Percentiles rank a stretch among this genome's conserved stretches.
These are phyloP conservation scores for Debaryomyces psychrophilus DNA, from an alignment of 1,139 yeast genomes.

Conservation along the genomic window DNA sequence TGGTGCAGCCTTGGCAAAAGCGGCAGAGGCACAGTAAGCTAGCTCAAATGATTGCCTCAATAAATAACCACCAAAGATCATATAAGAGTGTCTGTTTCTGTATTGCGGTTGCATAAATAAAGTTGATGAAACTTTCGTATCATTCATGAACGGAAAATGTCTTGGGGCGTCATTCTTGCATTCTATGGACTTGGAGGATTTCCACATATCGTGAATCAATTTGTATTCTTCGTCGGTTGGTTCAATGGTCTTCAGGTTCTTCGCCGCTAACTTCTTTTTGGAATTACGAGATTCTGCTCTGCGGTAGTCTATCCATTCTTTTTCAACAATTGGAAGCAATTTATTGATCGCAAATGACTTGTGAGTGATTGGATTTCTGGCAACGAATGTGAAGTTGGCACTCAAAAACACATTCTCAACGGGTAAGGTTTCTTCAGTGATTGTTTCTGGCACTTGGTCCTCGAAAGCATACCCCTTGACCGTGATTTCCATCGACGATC, in stretches of 20 bases:
- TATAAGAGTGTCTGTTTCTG: slow-evolving; percentile 88
- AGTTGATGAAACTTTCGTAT: slow-evolving; percentile 72
- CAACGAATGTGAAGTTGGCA: slow-evolving; percentile 94
- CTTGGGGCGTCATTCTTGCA: slow-evolving; percentile 35
- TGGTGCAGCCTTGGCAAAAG: slow-evolving; percentile 81
- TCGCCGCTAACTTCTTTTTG: slow-evolving; percentile 77
- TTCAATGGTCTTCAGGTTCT: slow-evolving; percentile 59
- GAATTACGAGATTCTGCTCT: slow-evolving; percentile 90
- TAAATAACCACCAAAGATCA: slow-evolving; percentile 93
- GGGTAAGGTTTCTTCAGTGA: slow-evolving; percentile 52
- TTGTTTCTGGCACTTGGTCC: slow-evolving; percentile 44
- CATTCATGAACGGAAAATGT: slow-evolving; percentile 65
- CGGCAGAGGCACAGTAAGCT: slow-evolving; percentile 91
- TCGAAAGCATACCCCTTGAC: slow-evolving; percentile 84
- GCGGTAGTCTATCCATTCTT: slow-evolving; percentile 80
- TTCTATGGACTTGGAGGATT: slow-evolving; percentile 52
- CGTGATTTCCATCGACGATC: slow-evolving; percentile 92
- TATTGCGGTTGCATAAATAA: slow-evolving; percentile 95
- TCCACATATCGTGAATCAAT: slow-evolving; percentile 79
- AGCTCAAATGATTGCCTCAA: slow-evolving; percentile 90
- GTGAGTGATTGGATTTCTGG: slow-evolving; percentile 88
- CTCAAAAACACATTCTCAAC: slow-evolving; percentile 61
- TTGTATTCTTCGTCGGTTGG: slow-evolving; percentile 74
- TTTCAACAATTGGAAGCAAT: slow-evolving; percentile 70
- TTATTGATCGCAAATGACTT: slow-evolving; percentile 84